Percentiles rank a stretch among this genome's conserved stretches.
These are phyloP conservation scores for Cephalotrichum gorgonifer DNA, from an alignment of 2,329 filamentous ascomycete species.

Conservation along the genomic window DNA sequence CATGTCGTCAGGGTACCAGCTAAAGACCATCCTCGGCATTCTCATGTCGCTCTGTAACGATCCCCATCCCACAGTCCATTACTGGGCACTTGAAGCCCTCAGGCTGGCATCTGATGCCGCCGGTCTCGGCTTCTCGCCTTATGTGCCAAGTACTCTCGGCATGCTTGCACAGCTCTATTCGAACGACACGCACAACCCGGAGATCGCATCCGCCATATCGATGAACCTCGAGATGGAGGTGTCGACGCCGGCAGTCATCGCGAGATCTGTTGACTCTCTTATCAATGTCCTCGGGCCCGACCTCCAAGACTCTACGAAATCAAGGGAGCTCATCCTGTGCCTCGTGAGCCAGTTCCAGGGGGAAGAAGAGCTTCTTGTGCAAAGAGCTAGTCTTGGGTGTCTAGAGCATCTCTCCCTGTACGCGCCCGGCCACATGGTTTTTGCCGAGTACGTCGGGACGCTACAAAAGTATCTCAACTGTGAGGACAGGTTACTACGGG, in stretches of 20 bases:
- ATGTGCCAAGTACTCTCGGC: slow-evolving; percentile 80
- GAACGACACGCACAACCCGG: slow-evolving; percentile 80
- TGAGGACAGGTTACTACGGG: slow-evolving; percentile 56
- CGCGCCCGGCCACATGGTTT: slow-evolving; percentile 78
- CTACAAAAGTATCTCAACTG: slow-evolving; percentile 71
- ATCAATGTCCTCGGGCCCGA: slow-evolving; percentile 96
- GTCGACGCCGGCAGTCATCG: slow-evolving; percentile 71
- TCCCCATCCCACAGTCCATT: slow-evolving; percentile 89
- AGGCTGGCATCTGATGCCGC: slow-evolving; percentile 83
- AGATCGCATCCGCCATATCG: slow-evolving; percentile 67
- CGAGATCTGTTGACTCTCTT: slow-evolving; percentile 83
- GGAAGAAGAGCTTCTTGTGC: slow-evolving; percentile 59
- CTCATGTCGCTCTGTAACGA: slow-evolving; percentile 97
- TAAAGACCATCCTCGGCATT: slow-evolving; percentile 95
- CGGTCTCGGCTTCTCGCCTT: slow-evolving; percentile 82
- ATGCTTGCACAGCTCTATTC: slow-evolving; percentile 92
- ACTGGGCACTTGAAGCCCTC: slow-evolving; percentile 87
- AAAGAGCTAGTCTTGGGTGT: slow-evolving; percentile 70
- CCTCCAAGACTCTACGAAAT: slow-evolving; percentile 82
- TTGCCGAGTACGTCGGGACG: slow-evolving; percentile 69
- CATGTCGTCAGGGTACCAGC: slow-evolving; percentile 91
- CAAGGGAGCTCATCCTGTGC: slow-evolving; percentile 83
- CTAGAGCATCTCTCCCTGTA: slow-evolving; percentile 88
- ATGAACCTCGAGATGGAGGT: slow-evolving; percentile 87
- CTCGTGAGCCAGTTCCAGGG: slow-evolving; percentile 74